Evolutionary conservation across 345 rosid species (phyloP).

Genomic region (Reutealis trisperma): DNA sequence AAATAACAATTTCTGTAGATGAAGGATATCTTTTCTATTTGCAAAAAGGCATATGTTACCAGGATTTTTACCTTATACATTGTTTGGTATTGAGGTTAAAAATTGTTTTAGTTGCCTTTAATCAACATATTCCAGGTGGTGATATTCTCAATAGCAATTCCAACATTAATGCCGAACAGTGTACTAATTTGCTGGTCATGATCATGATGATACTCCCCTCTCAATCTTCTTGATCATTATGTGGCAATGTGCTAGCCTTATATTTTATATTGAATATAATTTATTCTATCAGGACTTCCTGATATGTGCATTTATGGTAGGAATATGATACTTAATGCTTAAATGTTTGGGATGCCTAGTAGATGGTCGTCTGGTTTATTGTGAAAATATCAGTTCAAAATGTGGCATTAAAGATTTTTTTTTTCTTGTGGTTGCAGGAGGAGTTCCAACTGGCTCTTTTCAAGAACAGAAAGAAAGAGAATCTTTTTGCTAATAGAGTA

Average conservation of each 20-base stretch:
- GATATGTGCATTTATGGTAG: not conserved
- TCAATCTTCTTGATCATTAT: not conserved
- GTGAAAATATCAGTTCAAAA: not conserved
- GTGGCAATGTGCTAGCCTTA: not conserved
- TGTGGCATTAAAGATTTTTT: not conserved
- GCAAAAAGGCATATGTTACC: not conserved
- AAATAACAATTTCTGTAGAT: not conserved
- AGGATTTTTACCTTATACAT: not conserved
- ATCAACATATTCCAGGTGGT: too few relatives aligned
- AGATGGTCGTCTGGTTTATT: not conserved
- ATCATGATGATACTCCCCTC: not conserved
- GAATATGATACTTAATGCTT: not conserved
- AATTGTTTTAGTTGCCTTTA: too few relatives aligned
- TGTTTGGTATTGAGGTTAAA: too few relatives aligned
- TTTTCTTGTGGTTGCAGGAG: constrained; percentile 60
- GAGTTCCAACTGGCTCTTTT: constrained; percentile 95
- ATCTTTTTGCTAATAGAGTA: constrained; percentile 95
- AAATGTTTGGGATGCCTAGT: not conserved
- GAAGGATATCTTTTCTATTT: not conserved
- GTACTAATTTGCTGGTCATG: not conserved
- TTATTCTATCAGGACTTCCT: not conserved
- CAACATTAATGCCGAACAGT: too few relatives aligned
- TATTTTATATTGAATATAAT: not conserved
- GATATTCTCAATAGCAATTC: too few relatives aligned
- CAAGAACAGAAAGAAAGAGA: constrained; percentile 88